These are phyloP conservation scores for Panicum virgatum DNA, from an alignment of 202 grass and related monocot species.

Conservation along the genomic window DNA sequence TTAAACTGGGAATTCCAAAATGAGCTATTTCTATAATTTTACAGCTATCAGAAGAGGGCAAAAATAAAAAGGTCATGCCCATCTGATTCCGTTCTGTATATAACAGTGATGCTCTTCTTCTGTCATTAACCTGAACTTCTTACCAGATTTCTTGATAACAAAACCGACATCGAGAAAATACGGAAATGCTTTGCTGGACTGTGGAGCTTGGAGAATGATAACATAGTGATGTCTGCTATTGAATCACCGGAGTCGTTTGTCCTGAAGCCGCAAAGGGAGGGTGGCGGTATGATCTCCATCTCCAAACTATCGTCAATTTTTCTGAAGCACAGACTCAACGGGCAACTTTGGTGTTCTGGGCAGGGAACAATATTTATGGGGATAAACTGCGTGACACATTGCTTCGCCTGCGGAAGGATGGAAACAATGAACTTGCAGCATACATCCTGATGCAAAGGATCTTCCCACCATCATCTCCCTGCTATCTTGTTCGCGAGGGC, in stretches of 20 bases:
- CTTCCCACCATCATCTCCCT: slow-evolving; percentile 46
- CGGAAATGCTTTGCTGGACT: slow-evolving; percentile 64
- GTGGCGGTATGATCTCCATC: slow-evolving; percentile 46
- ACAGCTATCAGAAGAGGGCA: not conserved
- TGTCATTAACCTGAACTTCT: not conserved
- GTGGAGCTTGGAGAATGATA: slow-evolving; percentile 61
- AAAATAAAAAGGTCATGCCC: no score
- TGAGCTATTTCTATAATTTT: not conserved
- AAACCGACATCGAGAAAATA: slow-evolving; percentile 45
- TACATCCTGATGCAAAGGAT: slow-evolving; percentile 77
- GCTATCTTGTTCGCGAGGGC: slow-evolving; percentile 60
- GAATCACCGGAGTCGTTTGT: slow-evolving; percentile 65
- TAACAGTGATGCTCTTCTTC: no score
- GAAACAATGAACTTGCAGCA: slow-evolving; percentile 49
- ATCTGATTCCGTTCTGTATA: no score
- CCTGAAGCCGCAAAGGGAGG: slow-evolving; percentile 68
- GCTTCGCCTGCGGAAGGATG: slow-evolving; percentile 34
- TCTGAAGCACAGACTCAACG: not conserved
- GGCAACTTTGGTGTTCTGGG: not conserved
- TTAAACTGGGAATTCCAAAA: not conserved
- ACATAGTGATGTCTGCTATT: slow-evolving; percentile 44
- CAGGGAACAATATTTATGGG: slow-evolving; percentile 69
- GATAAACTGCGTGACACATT: slow-evolving; percentile 53
- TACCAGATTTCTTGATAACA: slow-evolving; percentile 49
- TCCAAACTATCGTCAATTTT: not conserved